Evolutionary conservation across 768 basidiomycete species (phyloP).

Genomic region (Rossbeevera mucosa): DNA sequence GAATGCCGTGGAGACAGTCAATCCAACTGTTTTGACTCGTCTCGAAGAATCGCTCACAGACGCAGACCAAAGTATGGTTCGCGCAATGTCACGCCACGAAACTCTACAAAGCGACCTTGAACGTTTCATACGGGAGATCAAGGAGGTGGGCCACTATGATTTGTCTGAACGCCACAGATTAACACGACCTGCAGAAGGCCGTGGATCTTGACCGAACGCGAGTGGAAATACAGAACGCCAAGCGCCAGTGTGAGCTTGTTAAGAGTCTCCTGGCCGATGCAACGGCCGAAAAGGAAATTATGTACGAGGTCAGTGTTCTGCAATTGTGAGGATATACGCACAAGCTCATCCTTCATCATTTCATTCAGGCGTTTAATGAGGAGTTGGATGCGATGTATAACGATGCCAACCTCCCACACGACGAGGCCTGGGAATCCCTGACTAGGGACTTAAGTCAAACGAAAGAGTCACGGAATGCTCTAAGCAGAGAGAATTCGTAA

Average conservation of each 20-base stretch:
- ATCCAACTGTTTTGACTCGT: conserved; percentile 11
- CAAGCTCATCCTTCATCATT: conserved; percentile 1
- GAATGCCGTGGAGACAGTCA: conserved; percentile 18
- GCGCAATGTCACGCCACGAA: conserved; percentile 52
- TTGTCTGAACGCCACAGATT: neutral
- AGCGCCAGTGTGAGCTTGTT: conserved; percentile 73
- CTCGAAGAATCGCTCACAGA: conserved; percentile 53
- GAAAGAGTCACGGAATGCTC: conserved; percentile 71
- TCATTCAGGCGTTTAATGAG: conserved; percentile 81
- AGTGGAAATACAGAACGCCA: conserved; percentile 62
- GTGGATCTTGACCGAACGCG: conserved; percentile 59
- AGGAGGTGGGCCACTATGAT: conserved; percentile 44
- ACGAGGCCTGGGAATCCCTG: conserved; percentile 81
- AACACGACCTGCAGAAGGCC: conserved; percentile 42
- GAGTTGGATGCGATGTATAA: conserved; percentile 90
- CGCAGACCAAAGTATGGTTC: conserved; percentile 52
- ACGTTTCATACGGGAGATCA: conserved; percentile 46
- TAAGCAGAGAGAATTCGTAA: conserved; percentile 77
- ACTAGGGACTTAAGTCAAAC: conserved; percentile 65
- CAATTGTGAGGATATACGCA: neutral
- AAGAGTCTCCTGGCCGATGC: conserved; percentile 73
- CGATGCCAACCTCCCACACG: conserved; percentile 74
- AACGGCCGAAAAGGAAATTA: conserved; percentile 84
- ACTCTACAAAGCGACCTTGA: conserved; percentile 48
- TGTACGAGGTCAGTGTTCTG: conserved; percentile 71